Conservation (phyloP, 2,329 filamentous ascomycete species). For the Penicillium sp. region DNA sequence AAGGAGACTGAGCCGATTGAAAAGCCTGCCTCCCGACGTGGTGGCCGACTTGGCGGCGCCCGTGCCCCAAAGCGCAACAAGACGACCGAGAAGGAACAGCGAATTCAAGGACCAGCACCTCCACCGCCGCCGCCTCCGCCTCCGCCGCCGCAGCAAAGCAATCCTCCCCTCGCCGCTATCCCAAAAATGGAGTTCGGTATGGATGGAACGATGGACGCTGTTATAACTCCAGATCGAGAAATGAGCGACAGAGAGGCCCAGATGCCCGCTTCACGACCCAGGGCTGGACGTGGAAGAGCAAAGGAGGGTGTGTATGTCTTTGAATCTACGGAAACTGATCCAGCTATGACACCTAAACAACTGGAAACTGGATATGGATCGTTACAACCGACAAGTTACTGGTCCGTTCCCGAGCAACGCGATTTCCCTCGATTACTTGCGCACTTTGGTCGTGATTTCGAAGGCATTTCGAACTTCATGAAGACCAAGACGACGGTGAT, state of each 20-base stretch:
- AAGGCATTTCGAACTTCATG: conserved; percentile 52
- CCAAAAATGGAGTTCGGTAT: conserved; percentile 27
- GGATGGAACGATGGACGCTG: conserved; percentile 21
- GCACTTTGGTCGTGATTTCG: conserved; percentile 52
- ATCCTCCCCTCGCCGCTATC: conserved; percentile 22
- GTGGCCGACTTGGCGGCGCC: conserved; percentile 33
- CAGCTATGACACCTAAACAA: conserved; percentile 20
- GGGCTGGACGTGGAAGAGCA: conserved; percentile 30
- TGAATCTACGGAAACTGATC: conserved; percentile 35
- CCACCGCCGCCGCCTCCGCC: not conserved
- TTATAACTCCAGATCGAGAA: conserved; percentile 24
- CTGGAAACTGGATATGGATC: conserved; percentile 38
- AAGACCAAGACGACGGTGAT: conserved; percentile 55
- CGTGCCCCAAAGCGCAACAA: conserved; percentile 39
- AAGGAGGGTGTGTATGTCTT: conserved; percentile 39
- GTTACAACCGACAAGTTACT: conserved; percentile 51
- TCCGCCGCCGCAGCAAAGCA: conserved; percentile 11
- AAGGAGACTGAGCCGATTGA: conserved; percentile 40
- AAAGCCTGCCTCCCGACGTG: conserved; percentile 36
- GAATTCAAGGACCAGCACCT: conserved; percentile 11
- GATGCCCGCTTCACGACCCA: conserved; percentile 25
- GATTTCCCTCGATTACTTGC: conserved; percentile 49
- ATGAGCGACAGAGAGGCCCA: conserved; percentile 25
- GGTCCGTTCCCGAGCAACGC: conserved; percentile 52
- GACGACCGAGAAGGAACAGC: conserved; percentile 32